Conservation (phyloP, 2,329 filamentous ascomycete genomes). For the Alternaria tenuissima region DNA sequence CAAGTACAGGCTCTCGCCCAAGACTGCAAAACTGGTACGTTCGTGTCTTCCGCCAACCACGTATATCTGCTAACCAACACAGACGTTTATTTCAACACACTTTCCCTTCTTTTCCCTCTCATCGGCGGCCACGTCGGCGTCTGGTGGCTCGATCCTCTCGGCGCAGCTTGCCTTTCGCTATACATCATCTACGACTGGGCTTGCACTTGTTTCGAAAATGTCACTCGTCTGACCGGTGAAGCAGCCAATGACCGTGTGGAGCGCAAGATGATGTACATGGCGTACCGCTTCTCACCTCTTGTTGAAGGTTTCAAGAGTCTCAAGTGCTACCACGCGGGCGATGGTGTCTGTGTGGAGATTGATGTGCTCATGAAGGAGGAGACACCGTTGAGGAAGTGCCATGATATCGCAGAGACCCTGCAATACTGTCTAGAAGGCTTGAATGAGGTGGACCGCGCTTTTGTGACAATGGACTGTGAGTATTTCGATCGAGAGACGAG, state of each 20-base stretch:
- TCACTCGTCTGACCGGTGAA: constrained; percentile 66
- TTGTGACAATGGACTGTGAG: constrained; percentile 62
- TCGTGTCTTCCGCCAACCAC: too few relatives aligned
- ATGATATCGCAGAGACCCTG: constrained; percentile 69
- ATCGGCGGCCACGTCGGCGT: constrained; percentile 66
- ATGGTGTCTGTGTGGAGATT: constrained; percentile 70
- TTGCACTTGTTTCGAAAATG: constrained; percentile 67
- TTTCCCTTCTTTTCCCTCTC: constrained; percentile 69
- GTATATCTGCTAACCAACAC: constrained; percentile 42
- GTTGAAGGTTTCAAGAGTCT: constrained; percentile 64
- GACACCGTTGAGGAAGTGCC: constrained; percentile 60
- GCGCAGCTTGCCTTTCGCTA: constrained; percentile 68
- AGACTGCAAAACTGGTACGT: constrained; percentile 61
- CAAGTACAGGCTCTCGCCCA: constrained; percentile 70
- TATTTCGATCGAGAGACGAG: constrained; percentile 9
- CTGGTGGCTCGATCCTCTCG: constrained; percentile 73
- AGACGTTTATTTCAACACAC: constrained; percentile 70
- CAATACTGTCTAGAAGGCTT: constrained; percentile 68
- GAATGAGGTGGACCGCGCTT: constrained; percentile 61
- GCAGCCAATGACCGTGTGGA: constrained; percentile 61
- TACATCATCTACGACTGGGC: constrained; percentile 76
- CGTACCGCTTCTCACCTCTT: constrained; percentile 64
- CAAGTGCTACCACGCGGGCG: constrained; percentile 68
- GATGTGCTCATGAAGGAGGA: constrained; percentile 66
- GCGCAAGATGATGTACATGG: constrained; percentile 67